Percentiles rank a stretch among this genome's conserved stretches.
Conservation (phyloP, 2,329 filamentous ascomycete species). For the Aspergillus novoparasiticus region DNA sequence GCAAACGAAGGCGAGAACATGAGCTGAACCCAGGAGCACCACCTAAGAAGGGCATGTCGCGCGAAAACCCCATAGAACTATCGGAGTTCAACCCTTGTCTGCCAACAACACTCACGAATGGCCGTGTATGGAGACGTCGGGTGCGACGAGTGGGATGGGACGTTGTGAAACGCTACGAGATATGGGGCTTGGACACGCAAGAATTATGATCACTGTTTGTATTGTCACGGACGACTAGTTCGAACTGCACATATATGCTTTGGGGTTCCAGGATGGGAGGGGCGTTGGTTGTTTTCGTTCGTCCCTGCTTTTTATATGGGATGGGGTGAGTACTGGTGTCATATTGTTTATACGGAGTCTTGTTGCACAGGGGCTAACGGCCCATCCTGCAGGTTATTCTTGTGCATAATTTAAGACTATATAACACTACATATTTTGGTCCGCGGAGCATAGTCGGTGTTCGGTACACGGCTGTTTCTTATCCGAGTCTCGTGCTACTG, state of each 20-base stretch:
- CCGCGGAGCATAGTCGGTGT: background rate
- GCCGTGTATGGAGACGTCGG: conserved; percentile 34
- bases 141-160: conserved; percentile 44
- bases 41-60: background rate
- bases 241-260: background rate
- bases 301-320: background rate
- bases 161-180: conserved; percentile 45
- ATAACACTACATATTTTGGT: background rate
- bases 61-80: background rate
- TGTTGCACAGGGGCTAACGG: background rate
- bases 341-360: too few relatives aligned
- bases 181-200: conserved; percentile 47
- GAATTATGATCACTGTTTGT: conserved; percentile 30
- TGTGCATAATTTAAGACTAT: background rate
- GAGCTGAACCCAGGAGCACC: background rate
- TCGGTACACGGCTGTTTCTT: background rate
- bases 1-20: conserved; percentile 25
- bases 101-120: conserved; percentile 16
- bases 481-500: background rate
- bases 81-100: conserved; percentile 1
- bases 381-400: background rate
- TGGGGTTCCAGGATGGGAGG: background rate
- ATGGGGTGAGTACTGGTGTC: background rate
- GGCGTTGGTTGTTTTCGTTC: background rate
- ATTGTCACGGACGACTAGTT: background rate